These are phyloP conservation scores for Ascochyta rabiei DNA, from an alignment of 2,329 filamentous ascomycete genomes.

Conservation along the genomic window DNA sequence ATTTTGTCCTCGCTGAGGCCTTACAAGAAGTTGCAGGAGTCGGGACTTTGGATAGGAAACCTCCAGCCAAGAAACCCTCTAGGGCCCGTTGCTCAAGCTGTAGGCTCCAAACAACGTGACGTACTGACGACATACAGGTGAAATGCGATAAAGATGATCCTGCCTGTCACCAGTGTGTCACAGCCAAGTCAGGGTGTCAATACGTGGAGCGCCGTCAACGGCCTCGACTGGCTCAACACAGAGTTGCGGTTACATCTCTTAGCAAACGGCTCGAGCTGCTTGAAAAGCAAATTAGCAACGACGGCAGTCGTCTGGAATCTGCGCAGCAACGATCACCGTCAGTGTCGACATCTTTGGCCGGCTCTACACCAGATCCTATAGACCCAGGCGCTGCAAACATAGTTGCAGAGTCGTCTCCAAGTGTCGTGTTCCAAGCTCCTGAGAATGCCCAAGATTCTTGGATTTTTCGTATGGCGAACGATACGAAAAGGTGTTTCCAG, in stretches of 20 bases:
- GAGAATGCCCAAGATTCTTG: conserved; percentile 17
- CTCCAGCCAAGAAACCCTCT: neutral
- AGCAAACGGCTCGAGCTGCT: conserved; percentile 32
- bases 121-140: conserved; percentile 20
- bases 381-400: neutral
- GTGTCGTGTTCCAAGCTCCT: neutral
- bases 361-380: neutral
- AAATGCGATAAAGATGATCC: conserved; percentile 38
- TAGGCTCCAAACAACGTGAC: neutral
- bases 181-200: conserved; percentile 31
- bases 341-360: neutral
- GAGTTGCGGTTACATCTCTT: conserved; percentile 26
- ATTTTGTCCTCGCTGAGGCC: neutral
- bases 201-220: conserved; percentile 38
- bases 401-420: neutral
- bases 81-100: neutral
- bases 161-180: conserved; percentile 35
- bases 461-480: conserved; percentile 38
- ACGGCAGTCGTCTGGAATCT: neutral
- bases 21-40: neutral
- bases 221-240: conserved; percentile 31
- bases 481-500: conserved; percentile 33
- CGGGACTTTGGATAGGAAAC: neutral
- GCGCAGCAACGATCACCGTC: conserved; percentile 7
- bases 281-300: conserved; percentile 29